Conservation (phyloP, 495 filamentous ascomycete species). For the Aspergillus ellipticus region DNA sequence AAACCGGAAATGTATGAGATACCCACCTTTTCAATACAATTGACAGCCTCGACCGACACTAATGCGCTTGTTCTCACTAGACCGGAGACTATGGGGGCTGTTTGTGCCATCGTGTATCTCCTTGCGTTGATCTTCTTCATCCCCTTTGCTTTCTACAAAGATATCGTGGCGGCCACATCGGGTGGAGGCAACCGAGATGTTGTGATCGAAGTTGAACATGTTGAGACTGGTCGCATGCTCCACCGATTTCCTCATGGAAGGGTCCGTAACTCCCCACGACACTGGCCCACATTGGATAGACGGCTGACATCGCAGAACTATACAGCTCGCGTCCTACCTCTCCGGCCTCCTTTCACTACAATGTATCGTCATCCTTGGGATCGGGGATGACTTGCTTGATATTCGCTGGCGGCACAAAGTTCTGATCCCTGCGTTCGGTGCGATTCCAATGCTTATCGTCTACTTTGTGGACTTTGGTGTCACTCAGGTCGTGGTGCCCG, state of each 20-base stretch:
- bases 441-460: conserved; percentile 90
- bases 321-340: conserved; percentile 89
- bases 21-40: not conserved
- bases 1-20: conserved; percentile 66
- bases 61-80: conserved; percentile 33
- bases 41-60: conserved; percentile 13
- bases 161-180: conserved; percentile 93
- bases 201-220: conserved; percentile 59
- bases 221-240: conserved; percentile 73
- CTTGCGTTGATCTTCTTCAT: conserved; percentile 85
- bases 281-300: not conserved
- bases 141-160: conserved; percentile 95
- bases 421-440: conserved; percentile 90
- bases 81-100: conserved; percentile 96
- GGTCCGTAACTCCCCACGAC: conserved; percentile 42
- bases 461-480: conserved; percentile 99
- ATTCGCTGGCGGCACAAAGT: conserved; percentile 99
- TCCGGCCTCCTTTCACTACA: conserved; percentile 91
- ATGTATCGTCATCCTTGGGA: conserved; percentile 81
- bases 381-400: conserved; percentile 95
- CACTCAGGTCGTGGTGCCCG: conserved; percentile 86
- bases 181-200: conserved; percentile 90
- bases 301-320: conserved; percentile 3
- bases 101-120: conserved; percentile 90
- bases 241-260: conserved; percentile 94